Evolutionary conservation across 768 basidiomycete species (phyloP), one percentile per base, ranked within the genome.

Genomic region (Amanita pseudoporphyria): DNA sequence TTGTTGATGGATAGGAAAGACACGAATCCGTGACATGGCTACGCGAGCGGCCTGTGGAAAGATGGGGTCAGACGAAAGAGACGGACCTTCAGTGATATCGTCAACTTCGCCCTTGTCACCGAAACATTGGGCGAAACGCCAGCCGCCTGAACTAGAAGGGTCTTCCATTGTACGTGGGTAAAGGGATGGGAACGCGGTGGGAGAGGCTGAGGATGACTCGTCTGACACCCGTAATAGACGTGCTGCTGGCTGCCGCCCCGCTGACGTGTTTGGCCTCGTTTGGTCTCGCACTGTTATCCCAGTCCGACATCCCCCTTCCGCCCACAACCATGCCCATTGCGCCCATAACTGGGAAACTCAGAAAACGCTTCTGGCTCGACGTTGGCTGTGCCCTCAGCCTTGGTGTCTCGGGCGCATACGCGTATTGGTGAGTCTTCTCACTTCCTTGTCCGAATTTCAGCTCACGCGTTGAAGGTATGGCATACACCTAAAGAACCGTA

Each of bases 91-190:
- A 53, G 96, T 99, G 63, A 99, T 98, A 67, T 99, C 96, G 64
- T 97, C 96, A 31, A 98, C 95, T 67, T 96, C 89, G 59, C 88
- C 95, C 79, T 99, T 99, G 78, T 99, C 96, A 56, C 96, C 96
- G 64, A 99, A 99, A 72, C 96, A 99, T 64, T 99, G 96, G 47
- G 96, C 95, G 71, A 99, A 99, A 60, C 95, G 84, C 96, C 96
- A 99, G 60, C 85, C 86, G 60, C 86, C 85, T 63, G 85, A 86
- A 60, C 82, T 78, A 67, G 86, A 81, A 70, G 90, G 88, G 67
- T 82, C 79, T 67, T 91, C 88, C 89, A 90, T 87, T 49, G 30
- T 46, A 52, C 52, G 31, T 52, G 38, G 4, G 30, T 35, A 28
- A 18, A 38, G 36, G 22, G 45, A 37, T 50, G 43, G 22, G 44